These are phyloP conservation scores for Keithomyces neogunnii DNA, from an alignment of 2,329 filamentous ascomycete species.

Conservation along the genomic window DNA sequence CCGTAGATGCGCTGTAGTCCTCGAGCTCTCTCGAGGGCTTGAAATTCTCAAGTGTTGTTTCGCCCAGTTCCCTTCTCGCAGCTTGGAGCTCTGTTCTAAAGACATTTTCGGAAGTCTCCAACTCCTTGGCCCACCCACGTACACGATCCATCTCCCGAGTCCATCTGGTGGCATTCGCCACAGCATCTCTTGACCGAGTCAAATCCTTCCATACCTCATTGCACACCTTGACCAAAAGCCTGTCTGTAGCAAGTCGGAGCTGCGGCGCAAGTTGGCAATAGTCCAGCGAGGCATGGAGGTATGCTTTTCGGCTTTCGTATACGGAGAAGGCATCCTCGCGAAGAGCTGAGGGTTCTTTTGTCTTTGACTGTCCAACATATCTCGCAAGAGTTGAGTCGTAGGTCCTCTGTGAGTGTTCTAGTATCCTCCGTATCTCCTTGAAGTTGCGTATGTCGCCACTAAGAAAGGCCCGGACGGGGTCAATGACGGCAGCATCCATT, in stretches of 20 bases:
- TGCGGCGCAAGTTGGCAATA: constrained; percentile 85
- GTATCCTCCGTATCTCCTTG: constrained; percentile 68
- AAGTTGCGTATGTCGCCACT: constrained; percentile 73
- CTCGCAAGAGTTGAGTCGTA: constrained; percentile 77
- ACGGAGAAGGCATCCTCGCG: constrained; percentile 94
- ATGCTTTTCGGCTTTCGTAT: constrained; percentile 84
- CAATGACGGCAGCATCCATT: constrained; percentile 67
- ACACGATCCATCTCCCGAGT: constrained; percentile 82
- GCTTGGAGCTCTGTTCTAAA: constrained; percentile 76
- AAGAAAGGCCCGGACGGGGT: constrained; percentile 75
- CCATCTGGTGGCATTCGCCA: constrained; percentile 57
- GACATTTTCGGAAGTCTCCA: constrained; percentile 78
- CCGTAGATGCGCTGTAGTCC: constrained; percentile 82
- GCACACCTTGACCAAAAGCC: constrained; percentile 75
- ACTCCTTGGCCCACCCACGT: constrained; percentile 85
- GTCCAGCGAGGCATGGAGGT: constrained; percentile 87
- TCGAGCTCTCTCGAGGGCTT: constrained; percentile 88
- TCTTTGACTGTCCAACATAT: constrained; percentile 79
- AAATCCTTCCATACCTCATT: constrained; percentile 85
- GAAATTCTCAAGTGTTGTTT: constrained; percentile 58
- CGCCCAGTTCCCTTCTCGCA: constrained; percentile 75
- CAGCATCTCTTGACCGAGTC: constrained; percentile 59
- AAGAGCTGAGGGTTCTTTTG: constrained; percentile 84
- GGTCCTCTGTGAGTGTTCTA: constrained; percentile 74
- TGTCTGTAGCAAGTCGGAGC: constrained; percentile 74